Evolutionary conservation across 306 rosid species (phyloP), one percentile per base, ranked within the genome.

Genomic region (Cicer bijugum): DNA sequence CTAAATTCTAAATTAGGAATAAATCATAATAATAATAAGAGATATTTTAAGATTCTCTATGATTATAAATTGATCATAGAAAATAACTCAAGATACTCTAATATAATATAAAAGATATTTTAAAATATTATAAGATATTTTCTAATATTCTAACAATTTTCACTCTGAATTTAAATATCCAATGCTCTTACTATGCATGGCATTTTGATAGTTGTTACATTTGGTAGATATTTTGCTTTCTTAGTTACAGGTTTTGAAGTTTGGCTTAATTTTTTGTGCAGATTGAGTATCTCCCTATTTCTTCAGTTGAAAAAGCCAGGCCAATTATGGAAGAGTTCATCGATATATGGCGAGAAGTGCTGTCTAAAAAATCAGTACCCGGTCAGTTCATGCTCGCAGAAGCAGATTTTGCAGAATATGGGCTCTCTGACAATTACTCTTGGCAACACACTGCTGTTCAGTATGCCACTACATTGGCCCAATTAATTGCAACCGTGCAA

Each of bases 361-460:
- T 91, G 69, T 80, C 92, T 1, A 94, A 91, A 78, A 88, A 91
- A 42, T 87, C 97, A 74, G 77, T 91, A 59, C 97, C 92, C 0
- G 99, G 96, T n/a, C 99, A 92, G 8, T 91, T 91, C 83, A 67
- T 87, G 86, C 91, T 86, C 6, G 72, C 85, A 5, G 97, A 91
- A 60, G 91, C 95, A 78, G 76, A 62, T 64, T 94, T 84, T 84
- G 86, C 85, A 6, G 97, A 94, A 69, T 89, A 69, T 75, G 96
- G 96, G 44, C 97, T 88, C 38, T 58, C 78, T 12, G 97, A 91
- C 84, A 81, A 33, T 73, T 94, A 87, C 60, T 83, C 91, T 33
- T 62, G 86, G 35, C 97, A 91, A 65, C 99, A 94, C 75, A 89
- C 96, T 1, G 97, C 95, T 3, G 88, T 94, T 75, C 99, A 91